These are phyloP conservation scores for Tetrastigma voinierianum DNA, from an alignment of 164 flowering plant genomes.

Conservation along the genomic window DNA sequence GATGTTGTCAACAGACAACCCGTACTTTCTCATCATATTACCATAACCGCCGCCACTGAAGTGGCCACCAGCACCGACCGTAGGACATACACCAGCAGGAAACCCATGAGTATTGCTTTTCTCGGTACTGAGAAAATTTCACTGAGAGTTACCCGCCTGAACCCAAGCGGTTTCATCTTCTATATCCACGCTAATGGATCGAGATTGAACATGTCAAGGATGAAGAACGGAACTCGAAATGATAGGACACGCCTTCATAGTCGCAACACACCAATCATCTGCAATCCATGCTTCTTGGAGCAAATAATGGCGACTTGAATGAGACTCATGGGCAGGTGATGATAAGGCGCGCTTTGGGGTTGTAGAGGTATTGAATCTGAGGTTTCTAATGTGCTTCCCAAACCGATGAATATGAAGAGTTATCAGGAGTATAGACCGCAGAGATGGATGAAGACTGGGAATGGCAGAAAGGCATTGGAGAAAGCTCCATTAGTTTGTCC, in stretches of 20 bases:
- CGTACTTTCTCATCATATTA: constrained; percentile 25
- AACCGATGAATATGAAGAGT: constrained; percentile 20
- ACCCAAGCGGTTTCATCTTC: constrained; percentile 21
- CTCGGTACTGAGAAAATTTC: constrained; percentile 24
- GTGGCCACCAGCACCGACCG: constrained; percentile 28
- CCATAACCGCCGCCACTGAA: constrained; percentile 33
- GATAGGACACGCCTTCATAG: constrained; percentile 40
- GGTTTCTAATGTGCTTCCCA: constrained; percentile 34
- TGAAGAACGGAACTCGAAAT: constrained; percentile 25
- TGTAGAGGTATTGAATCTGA: constrained; percentile 26
- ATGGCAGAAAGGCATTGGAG: constrained; percentile 22
- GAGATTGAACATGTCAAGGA: constrained; percentile 36
- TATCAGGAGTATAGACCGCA: constrained; percentile 13
- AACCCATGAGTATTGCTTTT: constrained; percentile 21
- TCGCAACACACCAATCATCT: constrained; percentile 32
- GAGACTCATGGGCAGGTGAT: constrained; percentile 28
- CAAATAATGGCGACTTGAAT: constrained; percentile 37
- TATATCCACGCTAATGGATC: constrained; percentile 15
- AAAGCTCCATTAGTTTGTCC: constrained; percentile 13
- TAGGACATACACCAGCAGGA: constrained; percentile 27
- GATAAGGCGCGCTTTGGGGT: constrained; percentile 36
- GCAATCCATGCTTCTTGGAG: constrained; percentile 12
- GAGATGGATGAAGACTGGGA: constrained; percentile 16
- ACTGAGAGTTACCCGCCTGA: constrained; percentile 23
- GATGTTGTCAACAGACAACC: constrained; percentile 21